Conservation (phyloP, 768 basidiomycete genomes). For the Tulasnella sp. region DNA sequence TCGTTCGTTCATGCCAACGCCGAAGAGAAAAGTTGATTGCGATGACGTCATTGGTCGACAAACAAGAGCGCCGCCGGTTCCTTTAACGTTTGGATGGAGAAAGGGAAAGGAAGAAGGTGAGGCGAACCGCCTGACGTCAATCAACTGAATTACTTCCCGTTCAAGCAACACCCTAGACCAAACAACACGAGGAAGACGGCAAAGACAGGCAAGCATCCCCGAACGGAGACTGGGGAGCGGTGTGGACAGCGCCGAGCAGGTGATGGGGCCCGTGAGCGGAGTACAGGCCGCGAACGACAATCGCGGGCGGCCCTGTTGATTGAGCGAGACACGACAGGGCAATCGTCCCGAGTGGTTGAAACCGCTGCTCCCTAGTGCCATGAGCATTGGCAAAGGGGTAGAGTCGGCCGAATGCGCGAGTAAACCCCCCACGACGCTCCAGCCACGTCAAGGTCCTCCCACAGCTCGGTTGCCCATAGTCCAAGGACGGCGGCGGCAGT, state of each 20-base stretch:
- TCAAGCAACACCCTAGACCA: too few species aligned
- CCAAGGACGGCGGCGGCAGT: not conserved
- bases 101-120: too few species aligned
- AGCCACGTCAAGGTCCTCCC: constrained; percentile 4
- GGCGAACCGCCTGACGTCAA: too few species aligned
- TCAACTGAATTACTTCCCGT: too few species aligned
- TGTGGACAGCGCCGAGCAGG: not conserved
- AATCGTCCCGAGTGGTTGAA: not conserved
- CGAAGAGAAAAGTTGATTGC: too few species aligned
- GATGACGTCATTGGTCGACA: too few species aligned
- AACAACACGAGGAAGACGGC: too few species aligned
- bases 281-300: not conserved
- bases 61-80: too few species aligned
- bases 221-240: too few species aligned
- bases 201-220: too few species aligned
- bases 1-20: constrained; percentile 84
- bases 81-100: too few species aligned
- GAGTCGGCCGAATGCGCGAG: not conserved
- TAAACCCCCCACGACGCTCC: not conserved
- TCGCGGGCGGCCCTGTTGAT: not conserved
- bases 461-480: not conserved
- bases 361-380: not conserved
- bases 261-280: not conserved
- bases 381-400: not conserved
- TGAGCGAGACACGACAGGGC: not conserved